Percentiles rank a stretch among this genome's conserved stretches.
These are phyloP conservation scores for Daldinia eschscholtzii DNA, from an alignment of 2,329 filamentous ascomycete genomes.

Conservation along the genomic window DNA sequence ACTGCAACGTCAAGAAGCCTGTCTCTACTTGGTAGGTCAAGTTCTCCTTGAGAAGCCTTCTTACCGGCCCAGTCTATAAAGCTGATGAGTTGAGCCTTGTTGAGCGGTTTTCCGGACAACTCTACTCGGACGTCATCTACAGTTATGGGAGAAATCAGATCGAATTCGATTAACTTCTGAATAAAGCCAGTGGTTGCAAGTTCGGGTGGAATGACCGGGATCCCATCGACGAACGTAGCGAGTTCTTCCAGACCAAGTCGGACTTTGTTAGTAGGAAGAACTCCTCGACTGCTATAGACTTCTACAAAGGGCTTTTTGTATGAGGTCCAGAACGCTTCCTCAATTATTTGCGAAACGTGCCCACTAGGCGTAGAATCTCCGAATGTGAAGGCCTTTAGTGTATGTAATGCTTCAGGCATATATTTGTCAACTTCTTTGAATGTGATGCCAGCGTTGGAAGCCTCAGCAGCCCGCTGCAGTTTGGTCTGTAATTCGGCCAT, in stretches of 20 bases:
- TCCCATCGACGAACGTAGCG: conserved; percentile 83
- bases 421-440: conserved; percentile 74
- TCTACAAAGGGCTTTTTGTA: conserved; percentile 86
- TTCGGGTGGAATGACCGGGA: conserved; percentile 85
- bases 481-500: conserved; percentile 81
- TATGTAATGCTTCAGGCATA: conserved; percentile 83
- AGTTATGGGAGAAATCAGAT: conserved; percentile 87
- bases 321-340: conserved; percentile 96
- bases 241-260: conserved; percentile 78
- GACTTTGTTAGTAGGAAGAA: conserved; percentile 85
- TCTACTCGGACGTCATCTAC: conserved; percentile 87
- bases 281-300: conserved; percentile 87
- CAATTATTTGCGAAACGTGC: conserved; percentile 86
- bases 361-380: conserved; percentile 89
- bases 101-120: conserved; percentile 84
- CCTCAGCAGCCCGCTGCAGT: conserved; percentile 62
- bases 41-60: conserved; percentile 77
- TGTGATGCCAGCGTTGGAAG: conserved; percentile 65
- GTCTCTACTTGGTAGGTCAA: conserved; percentile 76
- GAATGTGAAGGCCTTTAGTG: conserved; percentile 88
- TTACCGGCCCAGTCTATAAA: conserved; percentile 88
- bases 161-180: conserved; percentile 83
- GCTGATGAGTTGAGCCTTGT: conserved; percentile 79
- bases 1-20: conserved; percentile 83
- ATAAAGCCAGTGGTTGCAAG: conserved; percentile 82